Percentiles rank a stretch among this genome's conserved stretches.
These are phyloP conservation scores for Penicillium expansum DNA, from an alignment of 2,329 filamentous ascomycete species.

Conservation along the genomic window DNA sequence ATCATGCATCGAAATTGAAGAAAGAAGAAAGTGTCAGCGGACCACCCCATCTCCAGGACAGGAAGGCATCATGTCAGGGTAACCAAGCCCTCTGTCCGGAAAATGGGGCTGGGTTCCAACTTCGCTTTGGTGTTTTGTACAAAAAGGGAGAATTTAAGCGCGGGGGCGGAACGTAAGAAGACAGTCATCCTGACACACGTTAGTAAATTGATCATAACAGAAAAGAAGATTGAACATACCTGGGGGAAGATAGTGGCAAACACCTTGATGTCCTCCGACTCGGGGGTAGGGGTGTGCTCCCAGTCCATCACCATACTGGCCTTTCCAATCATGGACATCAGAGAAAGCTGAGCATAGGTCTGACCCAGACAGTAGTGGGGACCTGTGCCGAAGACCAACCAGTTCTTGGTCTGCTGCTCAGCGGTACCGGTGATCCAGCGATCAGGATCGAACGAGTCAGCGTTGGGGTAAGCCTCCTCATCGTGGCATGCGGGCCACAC, in stretches of 20 bases:
- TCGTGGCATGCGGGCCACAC: conserved; percentile 90
- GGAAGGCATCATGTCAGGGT: conserved; percentile 16
- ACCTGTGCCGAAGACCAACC: conserved; percentile 90
- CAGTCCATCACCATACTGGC: conserved; percentile 83
- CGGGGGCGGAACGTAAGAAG: conserved; percentile 66
- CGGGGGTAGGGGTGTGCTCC: conserved; percentile 79
- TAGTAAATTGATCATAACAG: conserved; percentile 16
- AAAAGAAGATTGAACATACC: conserved; percentile 50
- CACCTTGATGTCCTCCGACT: conserved; percentile 93
- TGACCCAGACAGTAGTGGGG: conserved; percentile 97
- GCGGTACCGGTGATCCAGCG: conserved; percentile 88
- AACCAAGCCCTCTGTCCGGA: conserved; percentile 20
- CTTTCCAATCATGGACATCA: conserved; percentile 88
- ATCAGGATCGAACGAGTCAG: conserved; percentile 85
- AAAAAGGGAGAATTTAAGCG: conserved; percentile 27
- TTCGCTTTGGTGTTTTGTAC: conserved; percentile 17
- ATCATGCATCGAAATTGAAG: conserved; percentile 15
- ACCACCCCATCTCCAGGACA: conserved; percentile 25
- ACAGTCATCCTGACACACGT: conserved; percentile 68
- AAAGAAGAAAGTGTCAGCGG: conserved; percentile 10
- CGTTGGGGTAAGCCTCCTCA: conserved; percentile 84
- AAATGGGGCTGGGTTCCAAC: conserved; percentile 15
- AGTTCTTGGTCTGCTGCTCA: conserved; percentile 92
- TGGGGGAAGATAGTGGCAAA: conserved; percentile 98
- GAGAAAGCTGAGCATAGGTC: conserved; percentile 82